Conservation (phyloP, 1,284 basidiomycete genomes). For the Puccinia brachypodii region DNA sequence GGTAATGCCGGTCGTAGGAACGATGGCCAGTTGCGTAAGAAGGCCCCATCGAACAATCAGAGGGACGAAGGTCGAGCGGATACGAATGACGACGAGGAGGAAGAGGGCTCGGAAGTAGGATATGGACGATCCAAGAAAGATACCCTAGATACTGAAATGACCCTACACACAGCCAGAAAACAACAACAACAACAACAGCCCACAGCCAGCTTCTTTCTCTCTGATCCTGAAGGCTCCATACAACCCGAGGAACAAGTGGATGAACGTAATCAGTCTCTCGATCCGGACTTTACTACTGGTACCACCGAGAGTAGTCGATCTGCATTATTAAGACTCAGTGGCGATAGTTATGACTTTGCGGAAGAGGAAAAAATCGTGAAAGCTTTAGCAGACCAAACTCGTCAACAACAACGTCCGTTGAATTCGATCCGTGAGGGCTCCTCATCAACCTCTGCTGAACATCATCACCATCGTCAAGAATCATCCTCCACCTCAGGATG, state of each 20-base stretch:
- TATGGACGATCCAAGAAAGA: neutral
- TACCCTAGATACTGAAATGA: neutral
- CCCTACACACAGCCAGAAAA: neutral
- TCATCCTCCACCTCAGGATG: neutral
- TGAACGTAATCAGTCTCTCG: neutral
- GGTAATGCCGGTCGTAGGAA: neutral
- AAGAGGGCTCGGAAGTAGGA: neutral
- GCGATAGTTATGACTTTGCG: slow-evolving; percentile 44
- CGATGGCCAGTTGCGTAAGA: neutral
- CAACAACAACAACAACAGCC: slow-evolving; percentile 24
- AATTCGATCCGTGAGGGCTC: neutral
- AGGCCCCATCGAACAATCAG: slow-evolving; percentile 8
- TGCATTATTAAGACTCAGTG: slow-evolving; percentile 6
- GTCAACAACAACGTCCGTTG: neutral
- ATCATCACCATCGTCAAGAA: neutral
- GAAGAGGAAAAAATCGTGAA: slow-evolving; percentile 44
- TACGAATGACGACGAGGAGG: neutral
- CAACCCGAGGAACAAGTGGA: neutral
- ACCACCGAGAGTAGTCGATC: slow-evolving; percentile 44
- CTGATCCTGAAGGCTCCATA: slow-evolving; percentile 17
- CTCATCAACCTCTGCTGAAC: no score
- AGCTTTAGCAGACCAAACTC: slow-evolving; percentile 15
- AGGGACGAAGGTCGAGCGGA: neutral
- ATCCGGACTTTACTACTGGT: slow-evolving; percentile 16
- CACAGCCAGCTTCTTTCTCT: slow-evolving; percentile 33